Evolutionary conservation across 805 yeast genomes (phyloP).

Genomic region (Saturnispora hagleri): DNA sequence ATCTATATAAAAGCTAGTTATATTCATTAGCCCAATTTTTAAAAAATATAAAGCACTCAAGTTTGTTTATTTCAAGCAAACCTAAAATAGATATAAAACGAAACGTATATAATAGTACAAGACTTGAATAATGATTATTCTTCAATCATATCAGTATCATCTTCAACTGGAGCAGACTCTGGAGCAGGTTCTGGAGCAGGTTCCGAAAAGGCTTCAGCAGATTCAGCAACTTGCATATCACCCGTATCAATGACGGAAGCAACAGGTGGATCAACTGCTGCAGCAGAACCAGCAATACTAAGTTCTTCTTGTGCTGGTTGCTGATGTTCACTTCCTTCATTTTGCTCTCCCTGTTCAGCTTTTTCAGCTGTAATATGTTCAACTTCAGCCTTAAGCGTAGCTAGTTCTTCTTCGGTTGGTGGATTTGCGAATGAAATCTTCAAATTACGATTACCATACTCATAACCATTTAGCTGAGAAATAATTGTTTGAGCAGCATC

Average conservation of each 20-base stretch:
- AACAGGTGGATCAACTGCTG: conserved; percentile 2
- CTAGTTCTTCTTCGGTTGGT: conserved; percentile 11
- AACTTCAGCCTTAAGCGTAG: conserved; percentile 15
- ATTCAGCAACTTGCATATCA: neutral
- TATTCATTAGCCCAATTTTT: neutral
- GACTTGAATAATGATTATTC: conserved; percentile 9
- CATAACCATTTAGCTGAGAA: conserved; percentile 64
- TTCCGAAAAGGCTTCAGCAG: neutral
- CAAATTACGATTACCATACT: conserved; percentile 75
- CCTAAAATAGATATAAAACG: neutral
- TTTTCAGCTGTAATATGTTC: neutral
- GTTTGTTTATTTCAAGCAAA: neutral
- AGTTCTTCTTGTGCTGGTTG: conserved; percentile 3
- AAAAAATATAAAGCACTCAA: neutral
- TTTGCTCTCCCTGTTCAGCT: neutral
- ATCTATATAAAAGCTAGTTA: neutral
- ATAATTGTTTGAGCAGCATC: conserved; percentile 70
- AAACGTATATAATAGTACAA: neutral
- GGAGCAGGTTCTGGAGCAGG: neutral
- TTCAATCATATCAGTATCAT: conserved; percentile 20
- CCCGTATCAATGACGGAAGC: neutral
- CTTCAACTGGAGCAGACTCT: conserved; percentile 11
- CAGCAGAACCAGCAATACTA: conserved; percentile 2
- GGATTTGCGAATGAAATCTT: conserved; percentile 55
- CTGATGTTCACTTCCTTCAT: neutral